These are phyloP conservation scores for Heritiera fomes DNA, from an alignment of 345 rosid genomes.

Conservation along the genomic window DNA sequence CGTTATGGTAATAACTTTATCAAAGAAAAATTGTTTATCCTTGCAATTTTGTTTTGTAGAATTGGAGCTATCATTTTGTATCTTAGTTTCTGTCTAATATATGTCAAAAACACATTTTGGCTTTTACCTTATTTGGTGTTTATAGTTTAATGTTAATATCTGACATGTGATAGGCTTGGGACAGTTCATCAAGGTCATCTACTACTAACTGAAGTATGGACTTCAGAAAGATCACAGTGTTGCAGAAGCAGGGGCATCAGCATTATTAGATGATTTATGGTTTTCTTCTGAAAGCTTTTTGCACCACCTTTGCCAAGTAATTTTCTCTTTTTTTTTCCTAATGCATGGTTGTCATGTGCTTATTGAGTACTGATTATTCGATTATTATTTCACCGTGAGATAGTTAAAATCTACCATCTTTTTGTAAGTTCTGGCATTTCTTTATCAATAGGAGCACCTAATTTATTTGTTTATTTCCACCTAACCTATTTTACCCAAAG, in stretches of 20 bases:
- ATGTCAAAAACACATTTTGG: neutral
- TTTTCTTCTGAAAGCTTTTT: slow-evolving; percentile 80
- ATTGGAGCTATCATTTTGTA: too few species aligned
- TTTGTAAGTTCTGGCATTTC: too few species aligned
- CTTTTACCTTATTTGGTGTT: neutral
- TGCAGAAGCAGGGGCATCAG: slow-evolving; percentile 49
- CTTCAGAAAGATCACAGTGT: slow-evolving; percentile 60
- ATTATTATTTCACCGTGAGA: too few species aligned
- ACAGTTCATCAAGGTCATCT: slow-evolving; percentile 82
- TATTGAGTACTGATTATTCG: too few species aligned
- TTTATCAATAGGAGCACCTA: too few species aligned
- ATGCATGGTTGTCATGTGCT: too few species aligned
- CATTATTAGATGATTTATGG: slow-evolving; percentile 82
- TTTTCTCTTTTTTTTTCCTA: neutral
- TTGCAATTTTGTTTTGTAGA: too few species aligned
- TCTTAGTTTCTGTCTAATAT: neutral
- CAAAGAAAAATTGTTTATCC: too few species aligned
- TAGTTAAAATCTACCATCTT: too few species aligned
- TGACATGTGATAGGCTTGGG: slow-evolving; percentile 19
- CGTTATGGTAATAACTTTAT: too few species aligned
- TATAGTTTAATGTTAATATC: slow-evolving; percentile 8
- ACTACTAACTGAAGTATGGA: slow-evolving; percentile 84
- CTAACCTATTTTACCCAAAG: too few species aligned
- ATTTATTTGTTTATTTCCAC: too few species aligned
- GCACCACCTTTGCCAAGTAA: slow-evolving; percentile 75